A percentile compares a stretch with the other conserved stretches of the same genome.
Conservation (phyloP, 495 filamentous ascomycete species). For the Aspergillus baeticus region DNA sequence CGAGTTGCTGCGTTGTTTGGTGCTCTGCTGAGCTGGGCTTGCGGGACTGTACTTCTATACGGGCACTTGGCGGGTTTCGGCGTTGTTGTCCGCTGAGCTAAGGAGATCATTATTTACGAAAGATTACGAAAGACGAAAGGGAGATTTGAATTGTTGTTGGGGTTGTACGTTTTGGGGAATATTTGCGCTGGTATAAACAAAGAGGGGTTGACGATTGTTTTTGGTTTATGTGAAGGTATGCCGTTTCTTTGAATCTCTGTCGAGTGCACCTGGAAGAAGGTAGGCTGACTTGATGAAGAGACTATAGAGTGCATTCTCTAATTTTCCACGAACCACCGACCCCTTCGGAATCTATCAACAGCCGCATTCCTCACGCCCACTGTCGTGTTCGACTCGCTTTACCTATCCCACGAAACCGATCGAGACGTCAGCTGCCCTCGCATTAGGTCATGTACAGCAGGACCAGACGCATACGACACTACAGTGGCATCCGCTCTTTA, state of each 20-base stretch:
- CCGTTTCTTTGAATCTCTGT: no score
- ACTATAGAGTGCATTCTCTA: neutral
- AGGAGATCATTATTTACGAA: neutral
- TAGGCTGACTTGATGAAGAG: constrained; percentile 1
- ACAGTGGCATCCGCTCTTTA: constrained; percentile 26
- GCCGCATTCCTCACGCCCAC: neutral
- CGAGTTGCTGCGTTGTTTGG: neutral
- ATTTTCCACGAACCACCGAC: neutral
- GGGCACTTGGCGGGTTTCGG: no score
- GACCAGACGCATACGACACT: constrained; percentile 8
- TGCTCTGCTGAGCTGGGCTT: neutral
- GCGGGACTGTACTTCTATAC: neutral
- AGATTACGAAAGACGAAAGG: neutral
- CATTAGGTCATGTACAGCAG: constrained; percentile 25
- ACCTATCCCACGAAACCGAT: neutral
- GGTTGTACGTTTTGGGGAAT: neutral
- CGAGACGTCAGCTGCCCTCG: neutral
- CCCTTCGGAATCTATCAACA: neutral
- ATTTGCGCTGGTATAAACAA: neutral
- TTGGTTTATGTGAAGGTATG: neutral
- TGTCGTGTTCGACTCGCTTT: neutral
- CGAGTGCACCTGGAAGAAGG: no score
- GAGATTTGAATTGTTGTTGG: neutral
- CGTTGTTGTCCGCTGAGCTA: no score
- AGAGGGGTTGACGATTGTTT: neutral